Percentiles rank a stretch among this genome's conserved stretches.
phyloP scores from a whole-genome alignment of 2,329 filamentous ascomycete genomes.

The Fusarium acutatum region DNA sequence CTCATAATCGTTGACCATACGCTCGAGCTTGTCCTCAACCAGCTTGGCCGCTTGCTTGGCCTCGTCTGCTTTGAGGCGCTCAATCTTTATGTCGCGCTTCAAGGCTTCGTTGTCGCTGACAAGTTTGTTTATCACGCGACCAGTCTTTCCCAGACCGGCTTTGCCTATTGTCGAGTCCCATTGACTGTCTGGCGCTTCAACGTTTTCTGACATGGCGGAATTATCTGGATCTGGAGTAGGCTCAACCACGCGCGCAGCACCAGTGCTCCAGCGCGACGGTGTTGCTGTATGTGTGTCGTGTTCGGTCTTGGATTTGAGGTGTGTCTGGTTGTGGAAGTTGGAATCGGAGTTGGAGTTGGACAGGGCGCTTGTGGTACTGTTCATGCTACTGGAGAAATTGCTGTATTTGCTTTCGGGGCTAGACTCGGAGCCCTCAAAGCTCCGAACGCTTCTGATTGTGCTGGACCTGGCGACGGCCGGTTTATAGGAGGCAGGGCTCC shows the following conservation, averaged over 20 bases:
- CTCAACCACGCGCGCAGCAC: slow-evolving; percentile 46
- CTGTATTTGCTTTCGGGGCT: slow-evolving; percentile 59
- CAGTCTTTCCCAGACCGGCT: slow-evolving; percentile 76
- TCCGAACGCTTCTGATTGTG: slow-evolving; percentile 67
- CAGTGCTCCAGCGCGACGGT: slow-evolving; percentile 45
- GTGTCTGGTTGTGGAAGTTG: slow-evolving; percentile 45
- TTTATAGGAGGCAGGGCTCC: slow-evolving; percentile 44
- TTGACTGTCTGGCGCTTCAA: slow-evolving; percentile 49
- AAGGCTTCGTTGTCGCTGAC: slow-evolving; percentile 83
- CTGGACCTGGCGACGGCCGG: slow-evolving; percentile 45
- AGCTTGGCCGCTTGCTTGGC: slow-evolving; percentile 73
- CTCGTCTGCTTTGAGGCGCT: slow-evolving; percentile 72
- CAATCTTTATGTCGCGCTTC: slow-evolving; percentile 75
- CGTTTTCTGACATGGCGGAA: slow-evolving; percentile 43
- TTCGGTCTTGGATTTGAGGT: slow-evolving; percentile 50
- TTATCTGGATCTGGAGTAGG: slow-evolving; percentile 39
- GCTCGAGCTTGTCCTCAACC: slow-evolving; percentile 76
- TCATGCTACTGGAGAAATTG: slow-evolving; percentile 64
- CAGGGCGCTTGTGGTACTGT: slow-evolving; percentile 61
- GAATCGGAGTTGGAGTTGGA: slow-evolving; percentile 53
- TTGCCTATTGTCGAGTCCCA: slow-evolving; percentile 76
- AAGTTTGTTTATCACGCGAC: slow-evolving; percentile 81
- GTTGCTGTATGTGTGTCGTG: slow-evolving; percentile 38
- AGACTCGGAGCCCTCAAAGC: slow-evolving; percentile 61
- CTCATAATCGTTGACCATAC: slow-evolving; percentile 73